Base-by-base conservation (phyloP, 2,329 filamentous ascomycete genomes). In the Purpureocillium lavendulum region DNA sequence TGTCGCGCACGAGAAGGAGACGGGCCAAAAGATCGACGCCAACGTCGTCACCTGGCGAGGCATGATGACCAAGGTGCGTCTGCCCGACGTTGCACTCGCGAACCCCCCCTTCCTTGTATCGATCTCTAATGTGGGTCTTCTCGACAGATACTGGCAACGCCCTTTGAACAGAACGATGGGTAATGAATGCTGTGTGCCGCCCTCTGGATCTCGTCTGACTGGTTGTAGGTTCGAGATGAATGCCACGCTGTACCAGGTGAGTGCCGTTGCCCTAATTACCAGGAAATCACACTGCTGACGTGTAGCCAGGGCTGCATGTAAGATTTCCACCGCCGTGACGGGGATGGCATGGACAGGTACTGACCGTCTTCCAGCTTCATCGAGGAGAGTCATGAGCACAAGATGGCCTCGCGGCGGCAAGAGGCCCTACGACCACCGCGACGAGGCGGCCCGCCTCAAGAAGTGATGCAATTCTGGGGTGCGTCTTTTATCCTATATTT, bases 401-500 rank as follows among this genome's bases (percentile, higher is more conserved):
- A 88, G 53, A 65, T 80, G 35, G 69, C 73, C 2, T 75, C 77
- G 11, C 75, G 78, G 48, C 61, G 67, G 44, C 66, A 70, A 26
- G 82, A 88, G 33, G 48, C 45, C 34, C 51, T 50, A n/a, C 53
- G 49, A 34, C 50, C 49, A 10, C 52, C 49, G 7, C 49, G 60
- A 36, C 29, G 29, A 12, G 55, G 59, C 45, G 60, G 69, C 43
- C 64, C 69, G 44, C 64, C 85, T 1, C 80, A 84, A 37, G 84
- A 92, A 42, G 69, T 89, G 47, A 96, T 96, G 88, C 80, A 82
- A 36, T 98, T 82, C 56, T 97, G 90, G 90, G 90, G 86, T 88
- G 63, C 45, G 53, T 40, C 10, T 6, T 14, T 18, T 7, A n/a
- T 34, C 14, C 16, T 8, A n/a, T 9, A 17, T n/a, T n/a, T 8